phyloP scores from a whole-genome alignment of 2,329 filamentous ascomycete genomes.

The Colletotrichum sp. region DNA sequence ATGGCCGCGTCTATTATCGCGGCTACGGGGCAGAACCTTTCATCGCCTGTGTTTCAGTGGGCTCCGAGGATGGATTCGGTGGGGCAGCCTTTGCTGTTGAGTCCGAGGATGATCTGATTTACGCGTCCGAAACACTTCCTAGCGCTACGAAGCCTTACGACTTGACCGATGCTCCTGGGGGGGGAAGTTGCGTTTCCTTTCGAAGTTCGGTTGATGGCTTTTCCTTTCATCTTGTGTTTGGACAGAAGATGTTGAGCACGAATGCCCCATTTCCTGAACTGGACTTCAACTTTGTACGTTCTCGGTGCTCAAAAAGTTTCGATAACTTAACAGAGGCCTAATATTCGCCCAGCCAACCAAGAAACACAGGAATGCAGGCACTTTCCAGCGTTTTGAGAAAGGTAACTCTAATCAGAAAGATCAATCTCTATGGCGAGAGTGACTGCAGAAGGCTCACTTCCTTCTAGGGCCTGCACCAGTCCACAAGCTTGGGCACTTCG shows the following conservation, averaged over 20 bases:
- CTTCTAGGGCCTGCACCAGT: slow-evolving; percentile 46
- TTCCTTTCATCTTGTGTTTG: slow-evolving; percentile 62
- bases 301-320: no score
- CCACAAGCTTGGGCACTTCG: slow-evolving; percentile 62
- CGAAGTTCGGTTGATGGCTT: slow-evolving; percentile 59
- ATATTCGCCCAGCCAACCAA: slow-evolving; percentile 38
- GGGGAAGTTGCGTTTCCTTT: slow-evolving; percentile 56
- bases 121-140: slow-evolving; percentile 52
- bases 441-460: background rate
- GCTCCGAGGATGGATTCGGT: slow-evolving; percentile 54
- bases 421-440: background rate
- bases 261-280: slow-evolving; percentile 44
- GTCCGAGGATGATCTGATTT: slow-evolving; percentile 57
- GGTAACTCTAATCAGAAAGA: background rate
- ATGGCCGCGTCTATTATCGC: slow-evolving; percentile 59
- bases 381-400: slow-evolving; percentile 53
- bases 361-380: slow-evolving; percentile 45
- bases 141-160: slow-evolving; percentile 53
- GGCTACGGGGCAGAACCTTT: slow-evolving; percentile 68
- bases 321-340: no score
- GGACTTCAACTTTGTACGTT: slow-evolving; percentile 49
- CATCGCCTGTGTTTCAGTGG: slow-evolving; percentile 57
- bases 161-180: slow-evolving; percentile 54
- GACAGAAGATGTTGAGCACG: slow-evolving; percentile 45
- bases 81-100: slow-evolving; percentile 65